phyloP scores from a whole-genome alignment of 768 basidiomycete genomes.

The Panaeolus cyanescens region DNA sequence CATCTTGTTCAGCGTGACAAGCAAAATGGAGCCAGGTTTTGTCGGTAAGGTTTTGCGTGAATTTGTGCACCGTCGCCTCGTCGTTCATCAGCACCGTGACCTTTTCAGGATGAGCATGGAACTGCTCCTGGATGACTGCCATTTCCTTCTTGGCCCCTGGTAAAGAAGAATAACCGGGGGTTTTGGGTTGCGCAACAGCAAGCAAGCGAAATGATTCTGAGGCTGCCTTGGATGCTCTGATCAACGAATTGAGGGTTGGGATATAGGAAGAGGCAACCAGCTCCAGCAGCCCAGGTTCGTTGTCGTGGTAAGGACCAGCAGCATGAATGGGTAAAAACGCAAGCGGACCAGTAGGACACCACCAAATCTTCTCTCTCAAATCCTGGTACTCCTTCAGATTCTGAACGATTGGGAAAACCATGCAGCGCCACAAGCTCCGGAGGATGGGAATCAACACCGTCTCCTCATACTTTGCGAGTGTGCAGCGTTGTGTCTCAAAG shows the following conservation, averaged over 20 bases:
- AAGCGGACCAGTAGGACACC: slow-evolving; percentile 29
- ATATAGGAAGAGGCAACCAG: slow-evolving; percentile 17
- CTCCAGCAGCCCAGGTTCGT: slow-evolving; percentile 3
- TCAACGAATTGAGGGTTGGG: slow-evolving; percentile 4
- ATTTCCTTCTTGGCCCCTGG: not conserved
- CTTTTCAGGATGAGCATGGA: too few species aligned
- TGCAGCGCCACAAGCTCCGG: not conserved
- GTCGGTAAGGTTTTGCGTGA: too few species aligned
- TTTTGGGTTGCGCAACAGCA: not conserved
- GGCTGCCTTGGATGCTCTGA: too few species aligned
- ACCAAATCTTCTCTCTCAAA: too few species aligned
- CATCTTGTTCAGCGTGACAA: slow-evolving; percentile 34
- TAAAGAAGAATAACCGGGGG: not conserved
- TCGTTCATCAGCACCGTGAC: too few species aligned
- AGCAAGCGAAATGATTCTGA: not conserved
- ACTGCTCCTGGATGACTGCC: too few species aligned
- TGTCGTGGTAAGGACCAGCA: slow-evolving; percentile 21
- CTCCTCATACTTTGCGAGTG: not conserved
- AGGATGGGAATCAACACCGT: not conserved
- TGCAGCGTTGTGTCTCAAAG: not conserved
- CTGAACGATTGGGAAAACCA: too few species aligned
- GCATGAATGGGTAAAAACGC: slow-evolving; percentile 30
- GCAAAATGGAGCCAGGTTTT: slow-evolving; percentile 36
- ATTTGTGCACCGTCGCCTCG: too few species aligned
- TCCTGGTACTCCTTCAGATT: too few species aligned